Conservation (phyloP, 768 basidiomycete species). For the Arthromyces matolae region DNA sequence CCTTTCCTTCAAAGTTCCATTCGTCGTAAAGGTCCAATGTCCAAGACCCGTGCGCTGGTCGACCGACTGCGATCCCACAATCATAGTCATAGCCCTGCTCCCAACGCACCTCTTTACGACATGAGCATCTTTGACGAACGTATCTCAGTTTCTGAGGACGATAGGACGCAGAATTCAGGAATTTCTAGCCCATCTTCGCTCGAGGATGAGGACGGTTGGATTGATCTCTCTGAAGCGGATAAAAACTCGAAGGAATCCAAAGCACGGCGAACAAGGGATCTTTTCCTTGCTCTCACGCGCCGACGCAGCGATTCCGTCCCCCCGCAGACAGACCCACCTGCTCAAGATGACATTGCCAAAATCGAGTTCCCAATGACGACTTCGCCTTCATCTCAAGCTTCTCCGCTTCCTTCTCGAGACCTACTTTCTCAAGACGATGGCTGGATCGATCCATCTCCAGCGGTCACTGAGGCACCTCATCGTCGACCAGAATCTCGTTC, state of each 20-base stretch:
- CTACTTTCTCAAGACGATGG: slow-evolving; percentile 32
- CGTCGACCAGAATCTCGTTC: slow-evolving; percentile 13
- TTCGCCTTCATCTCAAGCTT: slow-evolving; percentile 24
- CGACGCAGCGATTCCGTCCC: slow-evolving; percentile 38
- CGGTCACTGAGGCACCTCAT: slow-evolving; percentile 6
- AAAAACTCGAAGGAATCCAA: slow-evolving; percentile 26
- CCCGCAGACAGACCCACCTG: slow-evolving; percentile 18
- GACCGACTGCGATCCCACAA: slow-evolving; percentile 45
- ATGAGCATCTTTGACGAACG: slow-evolving; percentile 29
- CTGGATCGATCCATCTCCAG: slow-evolving; percentile 33
- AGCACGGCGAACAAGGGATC: slow-evolving; percentile 37
- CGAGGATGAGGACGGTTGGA: slow-evolving; percentile 48
- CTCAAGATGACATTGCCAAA: slow-evolving; percentile 9
- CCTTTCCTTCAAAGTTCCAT: slow-evolving; percentile 44
- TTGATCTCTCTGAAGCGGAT: slow-evolving; percentile 28
- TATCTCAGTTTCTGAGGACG: slow-evolving; percentile 38
- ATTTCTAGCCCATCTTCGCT: slow-evolving; percentile 28
- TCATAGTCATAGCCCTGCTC: slow-evolving; percentile 27
- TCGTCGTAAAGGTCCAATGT: slow-evolving; percentile 39
- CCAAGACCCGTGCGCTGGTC: slow-evolving; percentile 58
- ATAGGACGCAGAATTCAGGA: slow-evolving; percentile 28
- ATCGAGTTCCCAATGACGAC: slow-evolving; percentile 12
- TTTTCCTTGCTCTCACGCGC: slow-evolving; percentile 39
- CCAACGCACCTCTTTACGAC: slow-evolving; percentile 32
- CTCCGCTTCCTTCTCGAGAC: slow-evolving; percentile 24